A percentile compares a stretch with the other conserved stretches of the same genome.
These are phyloP conservation scores for Podochytrium sp. DNA, from an alignment of 192 early-diverging fungal genomes.

Conservation along the genomic window DNA sequence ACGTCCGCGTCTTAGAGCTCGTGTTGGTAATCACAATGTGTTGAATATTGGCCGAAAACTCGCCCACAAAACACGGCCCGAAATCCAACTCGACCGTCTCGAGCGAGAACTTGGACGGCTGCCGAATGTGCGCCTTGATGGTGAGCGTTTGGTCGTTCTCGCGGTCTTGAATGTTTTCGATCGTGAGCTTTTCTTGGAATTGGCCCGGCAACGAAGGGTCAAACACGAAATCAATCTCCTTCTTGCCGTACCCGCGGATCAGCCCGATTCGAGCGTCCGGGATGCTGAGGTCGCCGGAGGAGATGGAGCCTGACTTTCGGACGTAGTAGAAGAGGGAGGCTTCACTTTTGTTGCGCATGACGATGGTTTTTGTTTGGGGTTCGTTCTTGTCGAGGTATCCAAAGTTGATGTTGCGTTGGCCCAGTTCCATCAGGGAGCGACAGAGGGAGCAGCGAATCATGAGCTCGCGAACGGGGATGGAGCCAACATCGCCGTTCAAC, in stretches of 20 bases:
- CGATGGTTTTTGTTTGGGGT: constrained; percentile 82
- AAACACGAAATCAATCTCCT: constrained; percentile 92
- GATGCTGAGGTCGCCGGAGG: constrained; percentile 88
- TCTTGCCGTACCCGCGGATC: constrained; percentile 86
- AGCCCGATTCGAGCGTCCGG: constrained; percentile 82
- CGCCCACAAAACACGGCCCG: constrained; percentile 67
- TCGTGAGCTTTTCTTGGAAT: constrained; percentile 82
- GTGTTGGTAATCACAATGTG: constrained; percentile 82
- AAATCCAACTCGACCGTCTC: constrained; percentile 76
- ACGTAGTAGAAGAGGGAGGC: constrained; percentile 88
- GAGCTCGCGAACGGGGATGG: constrained; percentile 87
- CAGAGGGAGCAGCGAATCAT: constrained; percentile 85
- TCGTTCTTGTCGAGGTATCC: constrained; percentile 85
- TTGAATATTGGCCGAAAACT: constrained; percentile 54
- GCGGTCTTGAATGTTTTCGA: constrained; percentile 89
- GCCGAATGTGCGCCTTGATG: constrained; percentile 89
- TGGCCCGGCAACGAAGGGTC: constrained; percentile 85
- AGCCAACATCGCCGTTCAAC: constrained; percentile 55
- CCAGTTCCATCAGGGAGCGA: constrained; percentile 86
- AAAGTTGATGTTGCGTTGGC: constrained; percentile 97
- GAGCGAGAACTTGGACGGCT: constrained; percentile 86
- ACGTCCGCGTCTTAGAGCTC: constrained; percentile 69
- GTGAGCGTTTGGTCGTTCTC: constrained; percentile 76
- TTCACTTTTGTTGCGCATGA: constrained; percentile 90
- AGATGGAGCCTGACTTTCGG: constrained; percentile 92